Evolutionary conservation across 2,329 filamentous ascomycete genomes (phyloP), one percentile per base, ranked within the genome.

Genomic region (Fusarium sp.): DNA sequence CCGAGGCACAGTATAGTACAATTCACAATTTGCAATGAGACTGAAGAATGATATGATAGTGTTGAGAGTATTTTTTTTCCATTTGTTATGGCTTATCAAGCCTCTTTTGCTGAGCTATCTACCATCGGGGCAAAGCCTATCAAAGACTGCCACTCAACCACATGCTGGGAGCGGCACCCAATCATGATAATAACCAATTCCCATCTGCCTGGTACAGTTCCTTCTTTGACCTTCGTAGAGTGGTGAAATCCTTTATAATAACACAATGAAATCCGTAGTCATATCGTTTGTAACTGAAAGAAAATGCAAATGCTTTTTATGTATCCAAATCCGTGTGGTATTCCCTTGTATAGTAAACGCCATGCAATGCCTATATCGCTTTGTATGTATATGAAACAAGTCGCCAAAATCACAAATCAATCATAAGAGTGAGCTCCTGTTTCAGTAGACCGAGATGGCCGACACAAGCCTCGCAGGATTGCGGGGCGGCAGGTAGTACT

Each of bases 391-490:
- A 37, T 54, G 64, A 77, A 72, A 73, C 67, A 75, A 74, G 67
- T 76, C 73, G 67, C 70, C 66, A 70, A 69, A 74, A 70, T 73
- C 69, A 73, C 64, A 75, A 66, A 61, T 76, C 69, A 70, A 37
- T 64, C 50, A 45, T 45, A 18, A 30, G 35, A 64, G 50, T 56
- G 32, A 52, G 44, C 55, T 65, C 55, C 53, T 62, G 49, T 61
- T 61, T 70, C 84, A 90, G 81, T 88, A 89, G 73, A 88, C 86
- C 72, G 86, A 85, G 81, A 89, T 88, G 77, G 86, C 80, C 58
- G 87, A 85, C 68, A 88, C 83, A 70, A 89, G 75, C 69, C 86
- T 82, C 67, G 83, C 80, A 26, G 86, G 82, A 74, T 85, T 87
- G 74, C 85, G 83, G 45, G 84, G 80, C 69, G 86, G 84, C 71